Conservation (phyloP, 345 rosid genomes). For the Citrus mangshanensis region DNA sequence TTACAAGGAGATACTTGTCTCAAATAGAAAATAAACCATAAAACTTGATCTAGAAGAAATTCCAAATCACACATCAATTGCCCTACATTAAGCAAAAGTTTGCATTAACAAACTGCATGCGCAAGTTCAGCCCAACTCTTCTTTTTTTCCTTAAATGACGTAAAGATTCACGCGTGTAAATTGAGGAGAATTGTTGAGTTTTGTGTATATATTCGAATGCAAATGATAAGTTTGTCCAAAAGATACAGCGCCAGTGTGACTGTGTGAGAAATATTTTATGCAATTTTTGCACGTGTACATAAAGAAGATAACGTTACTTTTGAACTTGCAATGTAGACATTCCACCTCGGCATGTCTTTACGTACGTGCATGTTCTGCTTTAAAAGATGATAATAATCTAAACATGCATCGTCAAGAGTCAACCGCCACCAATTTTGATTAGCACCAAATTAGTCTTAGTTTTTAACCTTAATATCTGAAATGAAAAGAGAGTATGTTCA, state of each 20-base stretch:
- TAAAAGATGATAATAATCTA: neutral
- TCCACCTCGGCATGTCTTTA: slow-evolving; percentile 14
- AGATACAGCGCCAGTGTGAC: neutral
- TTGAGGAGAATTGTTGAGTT: neutral
- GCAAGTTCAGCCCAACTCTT: too few relatives aligned
- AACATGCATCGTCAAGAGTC: neutral
- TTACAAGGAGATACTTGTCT: too few relatives aligned
- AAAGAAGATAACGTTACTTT: neutral
- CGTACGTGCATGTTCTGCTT: neutral
- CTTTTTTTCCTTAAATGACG: too few relatives aligned
- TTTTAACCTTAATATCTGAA: too few relatives aligned
- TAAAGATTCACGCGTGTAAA: too few relatives aligned
- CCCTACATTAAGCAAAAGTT: too few relatives aligned
- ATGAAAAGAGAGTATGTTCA: too few relatives aligned
- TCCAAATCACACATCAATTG: too few relatives aligned
- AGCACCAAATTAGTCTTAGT: neutral
- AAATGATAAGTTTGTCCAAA: neutral
- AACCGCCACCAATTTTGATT: neutral
- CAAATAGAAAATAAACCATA: too few relatives aligned
- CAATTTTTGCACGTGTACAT: neutral
- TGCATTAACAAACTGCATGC: too few relatives aligned
- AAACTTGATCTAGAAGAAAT: too few relatives aligned
- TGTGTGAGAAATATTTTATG: neutral
- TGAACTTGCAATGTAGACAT: slow-evolving; percentile 19
- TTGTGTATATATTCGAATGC: neutral